Evolutionary conservation across 257 asterid species (phyloP).

Genomic region (Jacaranda mimosifolia): DNA sequence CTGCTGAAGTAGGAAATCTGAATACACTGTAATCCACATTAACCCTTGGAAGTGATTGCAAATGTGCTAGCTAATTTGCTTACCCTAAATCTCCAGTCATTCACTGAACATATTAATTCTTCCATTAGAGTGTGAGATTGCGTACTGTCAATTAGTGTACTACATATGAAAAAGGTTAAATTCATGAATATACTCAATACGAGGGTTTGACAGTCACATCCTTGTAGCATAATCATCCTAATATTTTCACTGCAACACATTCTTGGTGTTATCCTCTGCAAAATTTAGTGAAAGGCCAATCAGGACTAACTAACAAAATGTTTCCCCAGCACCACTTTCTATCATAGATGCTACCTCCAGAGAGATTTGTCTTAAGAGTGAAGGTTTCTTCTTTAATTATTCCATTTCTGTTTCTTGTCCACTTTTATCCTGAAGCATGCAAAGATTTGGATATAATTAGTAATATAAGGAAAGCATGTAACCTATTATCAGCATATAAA

Average conservation of each 20-base stretch:
- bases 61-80: neutral
- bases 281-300: neutral
- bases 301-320: too few relatives aligned
- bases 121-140: neutral
- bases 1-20: conserved; percentile 2
- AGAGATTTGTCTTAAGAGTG: too few relatives aligned
- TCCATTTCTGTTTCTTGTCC: neutral
- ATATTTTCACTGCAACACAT: neutral
- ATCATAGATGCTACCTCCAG: conserved; percentile 1
- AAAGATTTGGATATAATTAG: neutral
- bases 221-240: neutral
- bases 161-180: neutral
- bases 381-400: neutral
- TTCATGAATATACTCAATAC: neutral
- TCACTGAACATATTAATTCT: neutral
- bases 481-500: neutral
- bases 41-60: conserved; percentile 16
- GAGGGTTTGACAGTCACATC: conserved; percentile 9
- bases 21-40: neutral
- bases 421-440: neutral
- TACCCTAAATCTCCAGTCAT: neutral
- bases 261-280: conserved; percentile 4
- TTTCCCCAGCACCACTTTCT: neutral
- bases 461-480: too few relatives aligned
- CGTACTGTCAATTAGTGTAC: conserved; percentile 3